phyloP scores from a whole-genome alignment of 78 protist genomes.

The Cavenderia fasciculata region DNA sequence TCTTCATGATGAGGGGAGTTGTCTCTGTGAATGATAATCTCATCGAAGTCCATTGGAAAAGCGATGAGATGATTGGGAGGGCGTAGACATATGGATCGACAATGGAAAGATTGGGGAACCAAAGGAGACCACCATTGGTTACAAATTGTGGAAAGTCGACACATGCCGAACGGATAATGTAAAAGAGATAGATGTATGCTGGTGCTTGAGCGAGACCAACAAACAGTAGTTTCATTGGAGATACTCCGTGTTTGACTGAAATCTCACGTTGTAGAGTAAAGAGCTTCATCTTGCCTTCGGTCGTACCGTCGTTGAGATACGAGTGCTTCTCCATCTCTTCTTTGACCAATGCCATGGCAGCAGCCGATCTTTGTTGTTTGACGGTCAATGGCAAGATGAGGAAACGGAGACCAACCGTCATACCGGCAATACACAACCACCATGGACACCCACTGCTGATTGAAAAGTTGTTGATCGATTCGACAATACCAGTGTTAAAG shows the following conservation, averaged over 20 bases:
- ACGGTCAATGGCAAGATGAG: constrained; percentile 8
- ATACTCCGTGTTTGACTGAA: not conserved
- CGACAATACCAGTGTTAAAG: not conserved
- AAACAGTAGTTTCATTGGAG: not conserved
- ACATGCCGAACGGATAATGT: not conserved
- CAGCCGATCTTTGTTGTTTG: not conserved
- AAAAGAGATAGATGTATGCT: constrained; percentile 19
- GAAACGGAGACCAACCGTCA: not conserved
- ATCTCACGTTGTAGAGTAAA: not conserved
- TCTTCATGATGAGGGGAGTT: constrained; percentile 13
- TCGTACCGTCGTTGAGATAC: constrained; percentile 36
- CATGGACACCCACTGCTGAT: constrained; percentile 33
- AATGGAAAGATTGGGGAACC: constrained; percentile 27
- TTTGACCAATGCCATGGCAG: not conserved
- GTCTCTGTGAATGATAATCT: not conserved
- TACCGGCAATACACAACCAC: constrained; percentile 8
- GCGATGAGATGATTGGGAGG: constrained; percentile 6
- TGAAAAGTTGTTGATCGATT: not conserved
- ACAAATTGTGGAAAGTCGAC: constrained; percentile 5
- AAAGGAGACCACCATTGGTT: not conserved
- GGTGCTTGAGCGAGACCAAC: constrained; percentile 11
- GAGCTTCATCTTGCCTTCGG: constrained; percentile 14
- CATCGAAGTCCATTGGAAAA: constrained; percentile 10
- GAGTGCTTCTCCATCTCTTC: constrained; percentile 29
- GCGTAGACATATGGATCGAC: constrained; percentile 23